Evolutionary conservation across 805 yeast genomes (phyloP).

Genomic region (Saccharomycopsis javanensis): DNA sequence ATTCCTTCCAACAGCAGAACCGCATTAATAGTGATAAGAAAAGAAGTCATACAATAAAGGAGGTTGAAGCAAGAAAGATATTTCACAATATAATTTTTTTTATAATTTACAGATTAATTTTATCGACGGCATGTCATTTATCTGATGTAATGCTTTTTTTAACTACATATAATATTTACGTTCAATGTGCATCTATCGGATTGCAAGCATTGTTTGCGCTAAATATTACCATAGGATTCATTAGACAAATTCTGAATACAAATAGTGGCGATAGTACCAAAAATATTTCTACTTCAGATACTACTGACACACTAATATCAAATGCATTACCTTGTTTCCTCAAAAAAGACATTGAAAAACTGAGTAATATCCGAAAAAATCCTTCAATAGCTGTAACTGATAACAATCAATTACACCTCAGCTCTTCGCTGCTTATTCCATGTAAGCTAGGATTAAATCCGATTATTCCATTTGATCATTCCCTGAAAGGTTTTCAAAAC

Average conservation of each 20-base stretch:
- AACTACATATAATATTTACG: neutral
- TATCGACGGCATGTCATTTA: neutral
- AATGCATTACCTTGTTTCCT: neutral
- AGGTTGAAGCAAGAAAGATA: neutral
- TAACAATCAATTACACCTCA: neutral
- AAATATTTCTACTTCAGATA: neutral
- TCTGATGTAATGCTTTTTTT: neutral
- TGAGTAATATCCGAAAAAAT: neutral
- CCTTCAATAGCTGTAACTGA: neutral
- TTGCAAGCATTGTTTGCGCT: neutral
- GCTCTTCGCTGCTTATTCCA: neutral
- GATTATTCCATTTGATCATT: neutral
- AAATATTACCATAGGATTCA: neutral
- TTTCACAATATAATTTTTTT: neutral
- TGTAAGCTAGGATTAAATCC: neutral
- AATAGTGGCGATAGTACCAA: neutral
- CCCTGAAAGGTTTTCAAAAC: neutral
- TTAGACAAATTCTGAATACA: neutral
- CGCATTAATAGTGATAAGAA: neutral
- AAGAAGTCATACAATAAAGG: neutral
- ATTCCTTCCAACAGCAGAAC: neutral
- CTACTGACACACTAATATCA: too few species aligned
- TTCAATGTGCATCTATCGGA: neutral
- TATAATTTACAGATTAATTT: neutral
- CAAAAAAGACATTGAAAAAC: neutral